Conservation (phyloP, 306 rosid species). For the Cucurbita moschata region DNA sequence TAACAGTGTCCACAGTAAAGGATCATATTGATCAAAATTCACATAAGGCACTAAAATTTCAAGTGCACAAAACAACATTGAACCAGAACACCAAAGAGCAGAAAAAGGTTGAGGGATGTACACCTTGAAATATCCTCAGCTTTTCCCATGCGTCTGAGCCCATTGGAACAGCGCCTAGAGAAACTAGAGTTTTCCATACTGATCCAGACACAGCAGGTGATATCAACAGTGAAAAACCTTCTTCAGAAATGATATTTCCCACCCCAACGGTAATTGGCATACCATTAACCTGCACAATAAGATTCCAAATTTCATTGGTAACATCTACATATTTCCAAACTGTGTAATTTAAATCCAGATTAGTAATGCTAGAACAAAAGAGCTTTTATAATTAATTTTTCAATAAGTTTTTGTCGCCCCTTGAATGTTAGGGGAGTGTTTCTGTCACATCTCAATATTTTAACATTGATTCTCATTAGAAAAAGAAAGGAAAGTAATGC, state of each 20-base stretch:
- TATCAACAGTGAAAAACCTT: conserved; percentile 66
- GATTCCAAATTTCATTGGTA: neutral
- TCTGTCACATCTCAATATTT: neutral
- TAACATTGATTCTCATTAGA: neutral
- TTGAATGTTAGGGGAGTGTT: neutral
- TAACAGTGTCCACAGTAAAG: no score
- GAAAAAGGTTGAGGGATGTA: conserved; percentile 1
- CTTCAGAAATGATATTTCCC: conserved; percentile 73
- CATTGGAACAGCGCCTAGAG: conserved; percentile 68
- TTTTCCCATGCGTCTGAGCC: conserved; percentile 84
- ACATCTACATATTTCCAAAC: neutral
- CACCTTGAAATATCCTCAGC: conserved; percentile 60
- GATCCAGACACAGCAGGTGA: conserved; percentile 76
- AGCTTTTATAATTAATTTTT: neutral
- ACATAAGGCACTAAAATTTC: neutral
- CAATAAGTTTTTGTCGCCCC: neutral
- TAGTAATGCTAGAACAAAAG: neutral
- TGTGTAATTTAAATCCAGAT: neutral
- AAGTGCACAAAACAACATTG: neutral
- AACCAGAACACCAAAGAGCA: neutral
- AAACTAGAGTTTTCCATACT: conserved; percentile 64
- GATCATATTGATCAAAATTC: no score
- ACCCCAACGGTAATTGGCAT: conserved; percentile 81
- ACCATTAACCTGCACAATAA: conserved; percentile 48
- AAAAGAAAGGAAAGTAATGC: neutral